These are phyloP conservation scores for Protomyces inouyei DNA, from an alignment of 1,139 yeast genomes.

Conservation along the genomic window DNA sequence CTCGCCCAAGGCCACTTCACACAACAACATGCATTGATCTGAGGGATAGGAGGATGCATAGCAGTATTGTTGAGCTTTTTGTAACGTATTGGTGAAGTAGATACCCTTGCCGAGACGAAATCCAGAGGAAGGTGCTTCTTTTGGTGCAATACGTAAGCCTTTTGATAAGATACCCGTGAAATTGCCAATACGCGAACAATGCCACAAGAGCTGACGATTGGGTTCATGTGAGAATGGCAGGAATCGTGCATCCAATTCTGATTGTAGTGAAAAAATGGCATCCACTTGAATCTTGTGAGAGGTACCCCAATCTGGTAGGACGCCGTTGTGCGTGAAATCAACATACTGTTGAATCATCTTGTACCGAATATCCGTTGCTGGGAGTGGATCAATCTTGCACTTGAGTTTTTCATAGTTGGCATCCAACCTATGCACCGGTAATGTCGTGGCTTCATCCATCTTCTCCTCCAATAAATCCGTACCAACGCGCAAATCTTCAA, in stretches of 20 bases:
- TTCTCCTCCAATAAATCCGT: not conserved
- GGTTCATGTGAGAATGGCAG: not conserved
- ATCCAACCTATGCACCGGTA: not conserved
- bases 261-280: not conserved
- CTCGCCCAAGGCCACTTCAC: constrained; percentile 16
- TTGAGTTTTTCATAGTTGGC: not conserved
- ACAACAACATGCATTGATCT: constrained; percentile 7
- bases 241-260: not conserved
- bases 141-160: constrained; percentile 17
- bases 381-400: constrained; percentile 2
- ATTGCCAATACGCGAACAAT: constrained; percentile 14
- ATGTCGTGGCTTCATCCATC: not conserved
- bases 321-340: constrained; percentile 4
- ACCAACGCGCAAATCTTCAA: constrained; percentile 5
- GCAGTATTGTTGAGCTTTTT: constrained; percentile 12
- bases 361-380: not conserved
- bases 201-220: constrained; percentile 17
- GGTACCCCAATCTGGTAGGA: not conserved
- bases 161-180: constrained; percentile 9
- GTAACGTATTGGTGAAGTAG: constrained; percentile 10
- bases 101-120: constrained; percentile 20
- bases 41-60: constrained; percentile 2
- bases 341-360: constrained; percentile 2
- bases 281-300: constrained; percentile 4
- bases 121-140: constrained; percentile 13